phyloP scores from a whole-genome alignment of 2,329 filamentous ascomycete species.

The Elsinoe perseae region DNA sequence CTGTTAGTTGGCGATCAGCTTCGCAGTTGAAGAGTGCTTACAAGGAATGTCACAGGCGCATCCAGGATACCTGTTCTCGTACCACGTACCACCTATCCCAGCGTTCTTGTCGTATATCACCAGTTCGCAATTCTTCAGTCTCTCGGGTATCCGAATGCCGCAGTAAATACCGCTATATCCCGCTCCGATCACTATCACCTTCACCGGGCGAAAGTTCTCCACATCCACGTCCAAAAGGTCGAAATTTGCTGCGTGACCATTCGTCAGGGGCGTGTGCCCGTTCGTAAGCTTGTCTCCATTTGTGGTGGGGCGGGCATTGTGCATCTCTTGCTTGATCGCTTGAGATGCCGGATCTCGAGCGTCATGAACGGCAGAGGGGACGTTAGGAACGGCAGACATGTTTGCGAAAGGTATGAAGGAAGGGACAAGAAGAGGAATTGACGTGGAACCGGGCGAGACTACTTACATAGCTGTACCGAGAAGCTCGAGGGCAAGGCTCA shows the following conservation, averaged over 20 bases:
- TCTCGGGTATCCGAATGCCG: constrained; percentile 38
- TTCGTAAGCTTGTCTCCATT: constrained; percentile 19
- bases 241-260: constrained; percentile 20
- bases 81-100: constrained; percentile 35
- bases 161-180: constrained; percentile 39
- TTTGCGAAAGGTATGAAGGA: not conserved
- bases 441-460: not conserved
- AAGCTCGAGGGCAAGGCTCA: not conserved
- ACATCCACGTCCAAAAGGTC: constrained; percentile 33
- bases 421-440: not conserved
- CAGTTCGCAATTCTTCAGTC: constrained; percentile 33
- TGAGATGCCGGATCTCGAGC: constrained; percentile 18
- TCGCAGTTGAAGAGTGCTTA: not conserved
- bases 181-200: constrained; percentile 39
- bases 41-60: constrained; percentile 32
- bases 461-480: constrained; percentile 8
- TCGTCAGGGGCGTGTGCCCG: constrained; percentile 10
- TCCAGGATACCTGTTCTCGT: constrained; percentile 37
- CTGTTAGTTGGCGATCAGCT: not conserved
- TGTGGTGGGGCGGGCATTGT: constrained; percentile 13
- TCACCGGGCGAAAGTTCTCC: constrained; percentile 38
- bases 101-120: constrained; percentile 39
- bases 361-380: constrained; percentile 23
- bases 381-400: constrained; percentile 31
- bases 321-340: constrained; percentile 20